A percentile compares a stretch with the other conserved stretches of the same genome.
These are phyloP conservation scores for Cornus kousa DNA, from an alignment of 148 eudicot genomes.

Conservation along the genomic window DNA sequence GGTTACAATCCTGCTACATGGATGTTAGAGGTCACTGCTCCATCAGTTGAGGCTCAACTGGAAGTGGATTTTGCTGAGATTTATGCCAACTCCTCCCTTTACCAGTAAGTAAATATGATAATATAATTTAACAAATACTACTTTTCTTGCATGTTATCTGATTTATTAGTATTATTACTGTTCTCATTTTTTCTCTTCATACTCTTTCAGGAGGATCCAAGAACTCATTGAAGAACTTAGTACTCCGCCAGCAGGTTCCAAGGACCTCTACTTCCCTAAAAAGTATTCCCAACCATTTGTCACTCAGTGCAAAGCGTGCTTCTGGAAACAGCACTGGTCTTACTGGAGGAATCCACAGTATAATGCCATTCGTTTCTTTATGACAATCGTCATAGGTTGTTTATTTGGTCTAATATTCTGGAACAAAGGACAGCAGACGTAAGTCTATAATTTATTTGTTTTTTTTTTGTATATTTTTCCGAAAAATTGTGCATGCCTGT, in stretches of 20 bases:
- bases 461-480: background rate
- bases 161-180: background rate
- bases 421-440: slow-evolving; percentile 54
- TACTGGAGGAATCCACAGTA: slow-evolving; percentile 78
- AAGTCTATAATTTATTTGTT: slow-evolving; percentile 19
- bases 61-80: slow-evolving; percentile 54
- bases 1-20: slow-evolving; percentile 83
- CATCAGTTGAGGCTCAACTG: slow-evolving; percentile 48
- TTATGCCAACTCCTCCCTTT: slow-evolving; percentile 50
- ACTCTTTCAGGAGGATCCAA: slow-evolving; percentile 45
- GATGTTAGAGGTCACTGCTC: slow-evolving; percentile 68
- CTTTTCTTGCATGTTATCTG: background rate
- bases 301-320: slow-evolving; percentile 58
- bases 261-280: slow-evolving; percentile 51
- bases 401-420: slow-evolving; percentile 62
- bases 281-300: slow-evolving; percentile 49
- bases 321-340: slow-evolving; percentile 71
- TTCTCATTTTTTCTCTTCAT: background rate
- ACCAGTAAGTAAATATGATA: slow-evolving; percentile 37
- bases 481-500: background rate
- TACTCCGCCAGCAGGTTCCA: slow-evolving; percentile 38
- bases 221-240: slow-evolving; percentile 42
- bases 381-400: slow-evolving; percentile 38
- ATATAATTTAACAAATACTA: background rate
- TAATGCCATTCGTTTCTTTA: slow-evolving; percentile 50